These are phyloP conservation scores for Cladosporium sp. DNA, from an alignment of 2,329 filamentous ascomycete genomes.

Conservation along the genomic window DNA sequence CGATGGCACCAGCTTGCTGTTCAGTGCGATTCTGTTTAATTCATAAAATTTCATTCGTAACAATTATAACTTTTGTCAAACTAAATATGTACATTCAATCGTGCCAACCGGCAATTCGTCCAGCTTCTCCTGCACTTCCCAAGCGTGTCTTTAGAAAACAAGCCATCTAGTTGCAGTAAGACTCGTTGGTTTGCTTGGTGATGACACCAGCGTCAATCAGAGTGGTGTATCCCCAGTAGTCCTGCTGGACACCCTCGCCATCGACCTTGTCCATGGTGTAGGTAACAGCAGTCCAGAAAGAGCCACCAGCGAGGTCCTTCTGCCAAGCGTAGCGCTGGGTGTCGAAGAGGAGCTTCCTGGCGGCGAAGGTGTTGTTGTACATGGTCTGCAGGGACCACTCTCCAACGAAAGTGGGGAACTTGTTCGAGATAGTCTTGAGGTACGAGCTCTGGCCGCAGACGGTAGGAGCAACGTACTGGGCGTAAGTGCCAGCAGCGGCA, in stretches of 20 bases:
- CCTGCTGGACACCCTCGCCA: slow-evolving; percentile 26
- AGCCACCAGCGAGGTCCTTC: slow-evolving; percentile 38
- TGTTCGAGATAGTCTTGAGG: slow-evolving; percentile 28
- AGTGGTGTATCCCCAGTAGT: slow-evolving; percentile 27
- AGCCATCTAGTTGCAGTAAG: slow-evolving; percentile 12
- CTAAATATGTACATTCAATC: background rate
- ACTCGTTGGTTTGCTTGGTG: slow-evolving; percentile 18
- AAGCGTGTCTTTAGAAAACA: background rate
- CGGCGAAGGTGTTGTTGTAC: slow-evolving; percentile 38
- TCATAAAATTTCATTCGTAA: too few relatives aligned
- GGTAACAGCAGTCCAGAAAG: slow-evolving; percentile 26
- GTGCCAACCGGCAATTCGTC: background rate
- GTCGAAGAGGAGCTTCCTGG: slow-evolving; percentile 36
- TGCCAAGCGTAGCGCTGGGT: slow-evolving; percentile 39
- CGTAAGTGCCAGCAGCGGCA: slow-evolving; percentile 31
- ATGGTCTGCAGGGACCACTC: slow-evolving; percentile 41
- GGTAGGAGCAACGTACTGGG: slow-evolving; percentile 32
- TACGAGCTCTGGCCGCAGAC: slow-evolving; percentile 34
- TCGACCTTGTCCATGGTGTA: slow-evolving; percentile 25
- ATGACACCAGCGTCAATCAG: slow-evolving; percentile 15
- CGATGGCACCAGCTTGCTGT: too few relatives aligned
- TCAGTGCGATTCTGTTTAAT: too few relatives aligned
- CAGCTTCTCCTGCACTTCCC: too few relatives aligned
- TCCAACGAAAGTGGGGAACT: slow-evolving; percentile 41
- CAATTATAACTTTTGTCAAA: too few relatives aligned